These are phyloP conservation scores for Dichotomocladium elegans DNA, from an alignment of 371 early-diverging fungal species.

Conservation along the genomic window DNA sequence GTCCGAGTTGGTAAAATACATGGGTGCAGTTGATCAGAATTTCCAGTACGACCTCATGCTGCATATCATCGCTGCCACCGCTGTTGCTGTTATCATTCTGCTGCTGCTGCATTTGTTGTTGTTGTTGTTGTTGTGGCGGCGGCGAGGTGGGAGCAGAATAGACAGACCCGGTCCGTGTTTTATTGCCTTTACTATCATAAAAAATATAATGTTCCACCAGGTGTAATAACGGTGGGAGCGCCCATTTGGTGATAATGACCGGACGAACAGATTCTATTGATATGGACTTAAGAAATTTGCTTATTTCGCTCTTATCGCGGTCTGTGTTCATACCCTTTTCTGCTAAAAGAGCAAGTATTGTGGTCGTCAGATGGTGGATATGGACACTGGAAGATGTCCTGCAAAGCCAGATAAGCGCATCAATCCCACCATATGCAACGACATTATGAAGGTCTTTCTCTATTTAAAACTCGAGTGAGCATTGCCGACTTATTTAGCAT, in stretches of 20 bases:
- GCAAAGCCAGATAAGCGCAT: conserved; percentile 60
- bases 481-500: background rate
- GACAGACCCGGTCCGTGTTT: conserved; percentile 5
- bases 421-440: conserved; percentile 56
- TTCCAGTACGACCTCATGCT: conserved; percentile 24
- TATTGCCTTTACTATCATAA: conserved; percentile 2
- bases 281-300: no score
- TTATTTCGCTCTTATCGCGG: no score
- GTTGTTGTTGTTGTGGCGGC: conserved; percentile 2
- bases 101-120: conserved; percentile 1
- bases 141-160: background rate
- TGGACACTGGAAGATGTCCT: conserved; percentile 37
- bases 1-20: conserved; percentile 36
- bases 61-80: background rate
- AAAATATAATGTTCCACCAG: conserved; percentile 28
- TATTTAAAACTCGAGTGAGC: conserved; percentile 15
- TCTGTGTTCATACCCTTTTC: conserved; percentile 49
- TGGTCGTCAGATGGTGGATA: conserved; percentile 50
- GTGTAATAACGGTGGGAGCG: conserved; percentile 36
- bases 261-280: conserved; percentile 43
- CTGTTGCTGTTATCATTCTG: background rate
- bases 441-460: conserved; percentile 50
- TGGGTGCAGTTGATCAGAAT: conserved; percentile 43
- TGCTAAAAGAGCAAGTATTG: conserved; percentile 45
- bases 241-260: conserved; percentile 50